Percentiles rank a stretch among this genome's conserved stretches.
Evolutionary conservation across 1,139 yeast genomes (phyloP).

Genomic region (Scheffersomyces lignicola): DNA sequence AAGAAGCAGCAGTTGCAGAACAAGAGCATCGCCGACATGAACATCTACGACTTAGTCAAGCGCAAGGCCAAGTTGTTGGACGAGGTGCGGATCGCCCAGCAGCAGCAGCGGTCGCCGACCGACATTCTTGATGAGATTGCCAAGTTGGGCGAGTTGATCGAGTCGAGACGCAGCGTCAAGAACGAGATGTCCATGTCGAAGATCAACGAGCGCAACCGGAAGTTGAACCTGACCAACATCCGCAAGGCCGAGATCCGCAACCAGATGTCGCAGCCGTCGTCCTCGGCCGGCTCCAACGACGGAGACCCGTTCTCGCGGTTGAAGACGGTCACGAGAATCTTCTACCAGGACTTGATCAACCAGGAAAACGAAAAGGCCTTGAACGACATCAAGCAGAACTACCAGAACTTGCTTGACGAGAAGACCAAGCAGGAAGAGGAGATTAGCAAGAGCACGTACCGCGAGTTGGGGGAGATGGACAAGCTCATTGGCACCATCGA

Average conservation of each 20-base stretch:
- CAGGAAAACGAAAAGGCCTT: slow-evolving; percentile 48
- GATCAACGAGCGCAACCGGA: slow-evolving; percentile 81
- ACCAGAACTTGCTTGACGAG: slow-evolving; percentile 35
- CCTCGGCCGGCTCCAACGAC: slow-evolving; percentile 31
- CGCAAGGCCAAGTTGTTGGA: slow-evolving; percentile 73
- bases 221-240: slow-evolving; percentile 71
- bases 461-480: slow-evolving; percentile 48
- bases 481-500: slow-evolving; percentile 37
- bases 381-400: slow-evolving; percentile 38
- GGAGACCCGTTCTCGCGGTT: slow-evolving; percentile 90
- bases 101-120: slow-evolving; percentile 50
- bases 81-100: slow-evolving; percentile 74
- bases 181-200: slow-evolving; percentile 44
- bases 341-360: slow-evolving; percentile 56
- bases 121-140: slow-evolving; percentile 55
- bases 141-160: slow-evolving; percentile 41
- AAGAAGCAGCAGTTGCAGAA: slow-evolving; percentile 63
- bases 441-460: slow-evolving; percentile 43
- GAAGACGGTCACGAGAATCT: slow-evolving; percentile 81
- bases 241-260: slow-evolving; percentile 72
- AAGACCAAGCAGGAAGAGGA: slow-evolving; percentile 39
- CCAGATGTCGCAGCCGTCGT: slow-evolving; percentile 43
- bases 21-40: slow-evolving; percentile 32
- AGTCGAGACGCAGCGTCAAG: slow-evolving; percentile 25
- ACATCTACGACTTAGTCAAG: slow-evolving; percentile 71